Base-by-base conservation (phyloP, 495 filamentous ascomycete species). In the Chlorociboria aeruginascens region DNA sequence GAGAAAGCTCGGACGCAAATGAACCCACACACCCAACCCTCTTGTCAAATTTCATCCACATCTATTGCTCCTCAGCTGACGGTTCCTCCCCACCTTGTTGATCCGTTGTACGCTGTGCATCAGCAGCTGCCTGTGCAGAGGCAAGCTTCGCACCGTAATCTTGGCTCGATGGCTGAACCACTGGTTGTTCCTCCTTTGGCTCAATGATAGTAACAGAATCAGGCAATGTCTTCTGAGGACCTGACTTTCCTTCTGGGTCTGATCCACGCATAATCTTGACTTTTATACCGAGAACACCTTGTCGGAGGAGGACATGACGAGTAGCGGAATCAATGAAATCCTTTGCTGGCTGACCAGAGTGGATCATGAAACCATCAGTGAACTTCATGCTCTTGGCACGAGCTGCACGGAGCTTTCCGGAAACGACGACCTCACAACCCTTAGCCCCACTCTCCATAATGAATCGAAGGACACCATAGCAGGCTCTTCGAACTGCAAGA, bases 301-400 rank as follows among this genome's bases (percentile, higher is more conserved):
- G 92, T 72, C 92, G 85, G 66, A 98, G 89, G 50, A 98, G 89
- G 57, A 98, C 92, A 85, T 98, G 92, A 60, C 92, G 90, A 60
- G 89, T 95, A 53, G 92, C 93, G 63, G 72, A 79, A 78, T 98
- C 92, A 70, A 98, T 98, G 78, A 98, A 98, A 73, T 98, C 92
- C 73, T 92, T 89, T 61, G 92, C 93, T 59, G 92, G 92, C 66
- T 97, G 92, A 74, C 92, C 92, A 65, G 92, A 97, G 86, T 98
- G 92, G 78, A 98, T 98, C 92, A 98, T 98, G 87, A 98, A 98
- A 63, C 92, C 92, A 68, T 98, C 92, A 67, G 92, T 98, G 82
- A 98, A 98, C 81, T 98, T 98, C 92, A 98, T 98, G 77, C 79
- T 85, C 86, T 98, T 98, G 66, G 92, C 92, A 78, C 92, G 85